Evolutionary conservation across 108 stramenopile species (phyloP).

Genomic region (Mayamaea pseudoterrestris): DNA sequence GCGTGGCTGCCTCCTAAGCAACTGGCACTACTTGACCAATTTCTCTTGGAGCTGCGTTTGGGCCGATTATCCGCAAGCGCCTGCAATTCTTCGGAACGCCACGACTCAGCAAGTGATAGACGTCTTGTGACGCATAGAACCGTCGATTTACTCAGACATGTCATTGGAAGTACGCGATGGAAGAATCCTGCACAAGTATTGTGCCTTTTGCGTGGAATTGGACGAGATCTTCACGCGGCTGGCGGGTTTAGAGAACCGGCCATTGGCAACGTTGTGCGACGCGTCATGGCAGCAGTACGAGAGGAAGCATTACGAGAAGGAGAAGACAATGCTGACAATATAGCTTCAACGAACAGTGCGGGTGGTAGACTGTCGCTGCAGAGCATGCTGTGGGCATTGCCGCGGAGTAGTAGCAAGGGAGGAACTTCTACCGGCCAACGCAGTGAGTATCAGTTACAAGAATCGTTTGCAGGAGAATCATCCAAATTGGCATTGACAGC

Average conservation of each 20-base stretch:
- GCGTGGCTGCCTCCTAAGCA: slow-evolving; percentile 54
- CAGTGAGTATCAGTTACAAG: slow-evolving; percentile 10
- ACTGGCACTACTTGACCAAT: slow-evolving; percentile 51
- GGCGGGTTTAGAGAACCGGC: slow-evolving; percentile 74
- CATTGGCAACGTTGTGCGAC: slow-evolving; percentile 71
- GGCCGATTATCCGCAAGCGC: slow-evolving; percentile 33
- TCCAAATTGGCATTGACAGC: too few species aligned
- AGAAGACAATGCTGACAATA: slow-evolving; percentile 8
- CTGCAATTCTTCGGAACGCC: neutral
- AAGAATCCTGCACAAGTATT: slow-evolving; percentile 59
- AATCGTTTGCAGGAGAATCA: slow-evolving; percentile 13
- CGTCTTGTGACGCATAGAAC: slow-evolving; percentile 48
- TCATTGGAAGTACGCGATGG: slow-evolving; percentile 80
- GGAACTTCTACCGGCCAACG: too few species aligned
- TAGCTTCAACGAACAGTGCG: slow-evolving; percentile 3
- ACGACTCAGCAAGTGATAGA: slow-evolving; percentile 24
- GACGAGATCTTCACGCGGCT: slow-evolving; percentile 58
- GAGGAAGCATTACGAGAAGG: slow-evolving; percentile 48
- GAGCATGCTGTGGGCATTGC: slow-evolving; percentile 82
- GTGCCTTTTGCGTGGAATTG: slow-evolving; percentile 55
- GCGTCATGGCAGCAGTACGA: slow-evolving; percentile 69
- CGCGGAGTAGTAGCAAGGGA: too few species aligned
- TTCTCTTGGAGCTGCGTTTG: slow-evolving; percentile 61
- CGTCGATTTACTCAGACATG: slow-evolving; percentile 56
- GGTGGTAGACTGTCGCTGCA: slow-evolving; percentile 44